Evolutionary conservation across 768 basidiomycete species (phyloP), one percentile per base, ranked within the genome.

Genomic region (Guyanaporus albipodus): DNA sequence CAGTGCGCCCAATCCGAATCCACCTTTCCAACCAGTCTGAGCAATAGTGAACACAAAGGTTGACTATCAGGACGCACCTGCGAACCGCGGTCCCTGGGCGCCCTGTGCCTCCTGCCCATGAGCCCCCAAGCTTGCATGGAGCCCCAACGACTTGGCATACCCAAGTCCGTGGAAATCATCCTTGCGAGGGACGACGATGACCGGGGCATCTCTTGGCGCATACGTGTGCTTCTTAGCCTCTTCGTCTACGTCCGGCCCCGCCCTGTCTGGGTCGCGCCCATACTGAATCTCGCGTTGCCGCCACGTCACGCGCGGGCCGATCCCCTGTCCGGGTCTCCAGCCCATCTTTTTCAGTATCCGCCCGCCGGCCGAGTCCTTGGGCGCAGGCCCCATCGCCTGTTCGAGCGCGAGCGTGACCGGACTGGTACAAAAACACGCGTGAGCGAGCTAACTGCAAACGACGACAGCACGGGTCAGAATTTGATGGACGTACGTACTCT

Each of bases 291-390:
- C 82, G 35, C 87, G 81, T 59, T 89, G 82, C 28, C 80, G 76
- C 52, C 85, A 77, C 5, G 90, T 82, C 24, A 98, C 73, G 10
- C 95, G 79, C 4, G 94, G 92, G 0, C 95, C 96, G 17, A 98
- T 82, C 11, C 95, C 96, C 67, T 94, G 92, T 2, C 94, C 96
- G 0, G 82, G 67, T 33, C 85, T 75, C 95, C 96, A 97, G 0
- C 96, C 95, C 86, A 97, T 93, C 69, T 91, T 94, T 70, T 84
- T 86, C 44, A 99, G 76, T 7, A 98, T 81, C 28, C 82, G 81
- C 4, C 88, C 84, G 0, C 95, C 95, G 22, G 83, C 76, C 3
- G 91, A 91, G 49, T 91, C 85, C 19, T 82, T 78, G 0, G 89
- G 78, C 2, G 88, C 70, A 8, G 89, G 85, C 12, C 87, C 75